A percentile compares a stretch with the other conserved stretches of the same genome.
Evolutionary conservation across 2,329 filamentous ascomycete species (phyloP).

Genomic region (Phialophora tarda): DNA sequence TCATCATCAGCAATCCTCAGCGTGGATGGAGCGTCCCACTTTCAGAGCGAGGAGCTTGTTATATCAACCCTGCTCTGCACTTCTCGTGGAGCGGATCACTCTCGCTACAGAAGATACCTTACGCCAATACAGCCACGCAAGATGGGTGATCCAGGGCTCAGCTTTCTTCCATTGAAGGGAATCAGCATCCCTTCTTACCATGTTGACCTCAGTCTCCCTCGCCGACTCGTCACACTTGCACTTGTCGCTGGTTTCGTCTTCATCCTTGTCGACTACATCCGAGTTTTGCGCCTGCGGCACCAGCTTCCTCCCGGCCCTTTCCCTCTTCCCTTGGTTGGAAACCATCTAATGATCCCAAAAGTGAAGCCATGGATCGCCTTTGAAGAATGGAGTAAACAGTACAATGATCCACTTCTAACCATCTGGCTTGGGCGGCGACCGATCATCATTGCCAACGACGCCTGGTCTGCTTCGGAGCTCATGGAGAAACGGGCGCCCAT

Average conservation of each 20-base stretch:
- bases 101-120: too few species aligned
- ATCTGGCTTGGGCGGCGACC: slow-evolving; percentile 58
- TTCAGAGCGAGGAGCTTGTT: too few species aligned
- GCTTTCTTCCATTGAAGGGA: too few species aligned
- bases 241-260: slow-evolving; percentile 8
- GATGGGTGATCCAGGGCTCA: too few species aligned
- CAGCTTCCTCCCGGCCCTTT: slow-evolving; percentile 59
- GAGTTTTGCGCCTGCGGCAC: slow-evolving; percentile 40
- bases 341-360: slow-evolving; percentile 60
- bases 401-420: slow-evolving; percentile 59
- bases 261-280: slow-evolving; percentile 38
- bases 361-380: slow-evolving; percentile 65
- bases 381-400: slow-evolving; percentile 57
- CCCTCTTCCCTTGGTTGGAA: slow-evolving; percentile 61
- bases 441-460: slow-evolving; percentile 46
- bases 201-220: too few species aligned
- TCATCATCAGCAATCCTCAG: too few species aligned
- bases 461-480: slow-evolving; percentile 43
- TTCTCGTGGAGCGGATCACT: too few species aligned
- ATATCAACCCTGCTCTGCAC: too few species aligned
- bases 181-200: too few species aligned
- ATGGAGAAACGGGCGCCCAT: slow-evolving; percentile 45
- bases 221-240: neutral
- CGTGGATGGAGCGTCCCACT: too few species aligned
- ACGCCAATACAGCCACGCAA: too few species aligned